Conservation (phyloP, 257 asterid genomes). For the Fraxinus cuspidata region DNA sequence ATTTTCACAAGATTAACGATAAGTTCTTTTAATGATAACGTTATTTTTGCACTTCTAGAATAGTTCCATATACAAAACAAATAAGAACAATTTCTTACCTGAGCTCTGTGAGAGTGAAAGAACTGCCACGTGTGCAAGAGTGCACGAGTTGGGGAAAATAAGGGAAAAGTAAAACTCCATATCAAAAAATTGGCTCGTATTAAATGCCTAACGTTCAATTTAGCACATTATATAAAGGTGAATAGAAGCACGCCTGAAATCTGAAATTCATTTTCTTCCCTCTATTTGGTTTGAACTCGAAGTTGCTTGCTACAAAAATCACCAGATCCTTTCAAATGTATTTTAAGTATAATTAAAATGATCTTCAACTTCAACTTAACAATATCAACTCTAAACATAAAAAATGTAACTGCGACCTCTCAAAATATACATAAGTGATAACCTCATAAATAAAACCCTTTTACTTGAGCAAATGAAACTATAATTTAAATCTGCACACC, state of each 20-base stretch:
- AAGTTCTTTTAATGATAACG: no score
- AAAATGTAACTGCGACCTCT: background rate
- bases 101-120: slow-evolving; percentile 98
- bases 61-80: slow-evolving; percentile 10
- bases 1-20: no score
- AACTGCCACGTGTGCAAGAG: slow-evolving; percentile 94
- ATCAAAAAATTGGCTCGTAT: slow-evolving; percentile 9
- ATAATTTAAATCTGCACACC: no score
- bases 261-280: slow-evolving; percentile 14
- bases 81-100: slow-evolving; percentile 52
- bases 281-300: slow-evolving; percentile 21
- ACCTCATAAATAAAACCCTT: background rate
- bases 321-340: background rate
- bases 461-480: slow-evolving; percentile 7
- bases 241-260: slow-evolving; percentile 7
- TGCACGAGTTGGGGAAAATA: slow-evolving; percentile 53
- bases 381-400: no score
- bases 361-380: background rate
- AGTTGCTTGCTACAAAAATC: background rate
- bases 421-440: background rate
- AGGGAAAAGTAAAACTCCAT: background rate
- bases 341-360: no score
- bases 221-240: slow-evolving; percentile 13
- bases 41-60: background rate
- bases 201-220: slow-evolving; percentile 6